Conservation (phyloP, 805 yeast genomes). For the Yarrowia bubula region DNA sequence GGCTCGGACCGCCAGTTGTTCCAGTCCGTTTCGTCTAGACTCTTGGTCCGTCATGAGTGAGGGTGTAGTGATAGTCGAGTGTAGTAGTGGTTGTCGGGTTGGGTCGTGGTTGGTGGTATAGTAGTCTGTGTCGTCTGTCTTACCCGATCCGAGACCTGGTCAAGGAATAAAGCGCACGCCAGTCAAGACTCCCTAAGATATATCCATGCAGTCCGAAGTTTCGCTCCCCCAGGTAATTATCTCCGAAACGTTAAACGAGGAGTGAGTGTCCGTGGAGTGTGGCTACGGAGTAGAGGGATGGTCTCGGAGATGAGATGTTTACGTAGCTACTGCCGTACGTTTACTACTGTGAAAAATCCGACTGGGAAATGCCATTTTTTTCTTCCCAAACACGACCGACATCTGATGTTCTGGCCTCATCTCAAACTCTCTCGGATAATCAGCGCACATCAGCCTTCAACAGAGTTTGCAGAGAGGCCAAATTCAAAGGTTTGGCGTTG, state of each 20-base stretch:
- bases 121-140: background rate
- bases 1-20: slow-evolving; percentile 11
- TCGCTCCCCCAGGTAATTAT: slow-evolving; percentile 24
- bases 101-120: background rate
- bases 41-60: slow-evolving; percentile 11
- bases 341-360: too few relatives aligned
- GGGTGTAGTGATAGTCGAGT: background rate
- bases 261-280: background rate
- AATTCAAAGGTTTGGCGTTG: background rate
- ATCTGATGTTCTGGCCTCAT: background rate
- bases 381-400: background rate
- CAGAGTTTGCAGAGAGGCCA: background rate
- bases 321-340: too few relatives aligned
- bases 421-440: slow-evolving; percentile 21
- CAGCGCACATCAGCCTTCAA: slow-evolving; percentile 22
- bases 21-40: slow-evolving; percentile 6
- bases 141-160: slow-evolving; percentile 18
- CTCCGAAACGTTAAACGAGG: slow-evolving; percentile 17
- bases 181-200: slow-evolving; percentile 18
- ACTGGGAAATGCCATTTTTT: background rate
- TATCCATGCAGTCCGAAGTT: slow-evolving; percentile 22
- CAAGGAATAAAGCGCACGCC: slow-evolving; percentile 16
- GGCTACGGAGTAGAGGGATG: background rate
- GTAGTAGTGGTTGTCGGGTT: background rate
- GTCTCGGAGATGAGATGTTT: too few relatives aligned